Evolutionary conservation across 306 rosid genomes (phyloP).

Genomic region (Trifolium dubium): DNA sequence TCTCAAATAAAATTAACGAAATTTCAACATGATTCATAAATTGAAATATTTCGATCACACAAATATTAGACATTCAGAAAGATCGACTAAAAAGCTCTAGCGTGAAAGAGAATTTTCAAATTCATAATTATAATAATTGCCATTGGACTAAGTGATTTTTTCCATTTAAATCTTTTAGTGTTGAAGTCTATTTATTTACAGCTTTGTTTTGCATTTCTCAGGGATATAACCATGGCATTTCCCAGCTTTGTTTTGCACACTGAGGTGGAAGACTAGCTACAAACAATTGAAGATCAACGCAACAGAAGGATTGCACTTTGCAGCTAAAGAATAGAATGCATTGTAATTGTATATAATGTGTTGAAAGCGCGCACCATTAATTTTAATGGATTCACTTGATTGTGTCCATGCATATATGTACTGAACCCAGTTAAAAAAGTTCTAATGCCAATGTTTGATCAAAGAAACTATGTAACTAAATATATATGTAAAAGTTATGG

Average conservation of each 20-base stretch:
- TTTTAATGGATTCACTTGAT: background rate
- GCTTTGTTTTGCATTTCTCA: conserved; percentile 46
- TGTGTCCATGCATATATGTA: background rate
- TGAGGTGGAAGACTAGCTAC: conserved; percentile 51
- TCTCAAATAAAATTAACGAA: background rate
- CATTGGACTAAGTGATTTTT: background rate
- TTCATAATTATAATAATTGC: background rate
- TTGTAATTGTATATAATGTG: conserved; percentile 7
- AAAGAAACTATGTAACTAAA: background rate
- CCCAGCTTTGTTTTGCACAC: conserved; percentile 70
- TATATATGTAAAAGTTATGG: no score
- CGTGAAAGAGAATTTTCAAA: background rate
- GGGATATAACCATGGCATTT: conserved; percentile 78
- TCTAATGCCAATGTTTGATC: background rate
- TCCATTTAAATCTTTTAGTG: background rate
- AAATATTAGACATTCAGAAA: background rate
- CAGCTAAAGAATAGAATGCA: background rate
- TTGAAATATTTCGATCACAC: background rate
- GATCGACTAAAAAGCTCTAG: background rate
- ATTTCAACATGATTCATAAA: background rate
- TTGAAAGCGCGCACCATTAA: conserved; percentile 10
- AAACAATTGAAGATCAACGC: conserved; percentile 2
- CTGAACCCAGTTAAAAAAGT: background rate
- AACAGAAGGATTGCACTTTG: conserved; percentile 6
- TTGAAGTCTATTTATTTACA: background rate